phyloP scores from a whole-genome alignment of 2,329 filamentous ascomycete species.

The Stemphylium vesicarium region DNA sequence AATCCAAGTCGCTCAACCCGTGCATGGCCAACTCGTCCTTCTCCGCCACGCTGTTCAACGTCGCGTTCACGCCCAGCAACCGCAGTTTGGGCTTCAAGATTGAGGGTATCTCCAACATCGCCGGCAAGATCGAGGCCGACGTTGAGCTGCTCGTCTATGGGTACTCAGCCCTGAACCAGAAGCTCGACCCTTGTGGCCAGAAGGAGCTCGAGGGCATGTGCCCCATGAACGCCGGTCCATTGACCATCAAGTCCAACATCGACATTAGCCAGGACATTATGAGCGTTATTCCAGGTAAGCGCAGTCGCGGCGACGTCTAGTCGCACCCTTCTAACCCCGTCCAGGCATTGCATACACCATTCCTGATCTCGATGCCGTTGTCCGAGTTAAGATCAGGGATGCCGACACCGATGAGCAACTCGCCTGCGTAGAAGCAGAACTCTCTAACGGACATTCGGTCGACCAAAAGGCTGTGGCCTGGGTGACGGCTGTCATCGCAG shows the following conservation, averaged over 20 bases:
- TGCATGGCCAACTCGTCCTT: constrained; percentile 87
- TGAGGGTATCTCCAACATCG: constrained; percentile 81
- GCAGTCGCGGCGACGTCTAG: constrained; percentile 1
- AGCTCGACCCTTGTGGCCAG: constrained; percentile 76
- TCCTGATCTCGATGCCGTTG: constrained; percentile 86
- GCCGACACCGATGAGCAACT: constrained; percentile 68
- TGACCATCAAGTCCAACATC: constrained; percentile 77
- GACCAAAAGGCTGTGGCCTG: constrained; percentile 88
- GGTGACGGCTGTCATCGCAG: constrained; percentile 86
- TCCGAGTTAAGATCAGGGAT: constrained; percentile 80
- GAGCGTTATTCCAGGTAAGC: constrained; percentile 69
- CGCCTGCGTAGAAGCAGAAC: constrained; percentile 84
- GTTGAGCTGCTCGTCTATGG: constrained; percentile 82
- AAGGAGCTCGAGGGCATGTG: constrained; percentile 75
- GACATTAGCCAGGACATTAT: constrained; percentile 63
- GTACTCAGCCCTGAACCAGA: constrained; percentile 70
- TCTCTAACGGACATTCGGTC: constrained; percentile 93
- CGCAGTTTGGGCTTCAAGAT: constrained; percentile 75
- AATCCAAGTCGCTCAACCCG: constrained; percentile 81
- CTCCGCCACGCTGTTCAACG: constrained; percentile 87
- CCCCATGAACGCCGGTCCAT: constrained; percentile 85
- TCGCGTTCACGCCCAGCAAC: constrained; percentile 79
- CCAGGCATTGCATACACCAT: constrained; percentile 82
- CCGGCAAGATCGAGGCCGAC: constrained; percentile 80
- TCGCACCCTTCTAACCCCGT: constrained; percentile 13